Evolutionary conservation across 129 eudicot species (phyloP).

Genomic region (Artemisia tridentata): DNA sequence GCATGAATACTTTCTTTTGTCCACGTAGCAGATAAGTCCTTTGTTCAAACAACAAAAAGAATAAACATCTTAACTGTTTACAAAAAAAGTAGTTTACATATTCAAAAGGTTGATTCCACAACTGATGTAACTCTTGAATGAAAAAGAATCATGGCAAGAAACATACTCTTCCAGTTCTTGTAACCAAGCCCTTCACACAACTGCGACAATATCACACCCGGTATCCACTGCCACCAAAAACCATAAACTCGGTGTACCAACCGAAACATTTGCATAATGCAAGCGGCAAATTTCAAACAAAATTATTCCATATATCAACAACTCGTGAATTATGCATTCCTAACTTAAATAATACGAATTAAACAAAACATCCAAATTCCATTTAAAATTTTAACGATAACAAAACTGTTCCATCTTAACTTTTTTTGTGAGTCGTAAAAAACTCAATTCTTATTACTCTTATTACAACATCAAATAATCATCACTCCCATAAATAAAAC

Average conservation of each 20-base stretch:
- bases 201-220: conserved; percentile 82
- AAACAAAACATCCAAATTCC: background rate
- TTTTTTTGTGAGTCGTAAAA: background rate
- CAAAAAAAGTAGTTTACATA: too few relatives aligned
- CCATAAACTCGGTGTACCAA: conserved; percentile 76
- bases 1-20: too few relatives aligned
- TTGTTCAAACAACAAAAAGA: too few relatives aligned
- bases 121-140: conserved; percentile 13
- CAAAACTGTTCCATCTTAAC: background rate
- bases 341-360: background rate
- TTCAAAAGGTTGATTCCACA: too few relatives aligned
- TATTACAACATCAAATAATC: conserved; percentile 13
- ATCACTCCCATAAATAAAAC: background rate
- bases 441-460: conserved; percentile 10
- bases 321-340: background rate
- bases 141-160: background rate
- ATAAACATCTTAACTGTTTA: too few relatives aligned
- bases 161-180: conserved; percentile 56
- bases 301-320: background rate
- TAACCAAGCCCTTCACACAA: conserved; percentile 48
- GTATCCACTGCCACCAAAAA: conserved; percentile 97
- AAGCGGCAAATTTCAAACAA: conserved; percentile 54
- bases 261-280: conserved; percentile 83
- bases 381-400: background rate
- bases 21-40: too few relatives aligned